Percentiles rank a stretch among this genome's conserved stretches.
Conservation (phyloP, 2,329 filamentous ascomycete species). For the Teratosphaeria epicoccoides region DNA sequence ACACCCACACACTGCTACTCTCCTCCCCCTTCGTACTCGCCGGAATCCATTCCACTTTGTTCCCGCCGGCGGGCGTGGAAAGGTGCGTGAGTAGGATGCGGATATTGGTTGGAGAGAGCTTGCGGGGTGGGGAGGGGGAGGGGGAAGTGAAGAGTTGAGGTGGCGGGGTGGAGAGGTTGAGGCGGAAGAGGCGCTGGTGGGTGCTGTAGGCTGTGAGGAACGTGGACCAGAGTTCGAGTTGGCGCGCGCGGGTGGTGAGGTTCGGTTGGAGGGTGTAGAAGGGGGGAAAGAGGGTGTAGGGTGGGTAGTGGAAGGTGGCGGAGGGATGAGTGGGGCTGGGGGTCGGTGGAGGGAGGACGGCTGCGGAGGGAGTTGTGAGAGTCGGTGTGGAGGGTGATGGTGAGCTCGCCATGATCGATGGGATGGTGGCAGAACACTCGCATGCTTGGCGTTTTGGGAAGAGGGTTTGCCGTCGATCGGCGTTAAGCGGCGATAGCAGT, state of each 20-base stretch:
- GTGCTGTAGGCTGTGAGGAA: conserved; percentile 77
- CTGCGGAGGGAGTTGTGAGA: not conserved
- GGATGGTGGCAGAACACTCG: no score
- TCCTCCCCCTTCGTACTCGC: conserved; percentile 17
- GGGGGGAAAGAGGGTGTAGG: conserved; percentile 62
- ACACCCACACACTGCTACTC: conserved; percentile 57
- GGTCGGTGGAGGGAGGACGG: not conserved
- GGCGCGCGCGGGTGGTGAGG: conserved; percentile 59
- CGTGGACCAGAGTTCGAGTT: conserved; percentile 75
- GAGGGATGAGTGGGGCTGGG: not conserved
- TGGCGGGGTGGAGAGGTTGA: conserved; percentile 52
- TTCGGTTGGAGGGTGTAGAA: conserved; percentile 79
- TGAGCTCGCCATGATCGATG: not conserved
- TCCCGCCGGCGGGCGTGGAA: conserved; percentile 39
- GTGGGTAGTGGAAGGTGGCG: conserved; percentile 15
- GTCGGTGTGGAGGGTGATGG: not conserved
- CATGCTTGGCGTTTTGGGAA: not conserved
- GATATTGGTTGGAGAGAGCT: conserved; percentile 43
- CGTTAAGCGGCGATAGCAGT: not conserved
- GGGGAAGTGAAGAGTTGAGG: conserved; percentile 41
- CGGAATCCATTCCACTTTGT: conserved; percentile 52
- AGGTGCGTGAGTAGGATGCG: conserved; percentile 47
- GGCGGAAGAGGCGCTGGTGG: conserved; percentile 63
- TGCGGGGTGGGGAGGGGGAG: conserved; percentile 34
- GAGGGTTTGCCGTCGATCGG: not conserved